Evolutionary conservation across 371 early-diverging fungal genomes (phyloP), one percentile per base, ranked within the genome.

Genomic region (Rhizopus delemar): DNA sequence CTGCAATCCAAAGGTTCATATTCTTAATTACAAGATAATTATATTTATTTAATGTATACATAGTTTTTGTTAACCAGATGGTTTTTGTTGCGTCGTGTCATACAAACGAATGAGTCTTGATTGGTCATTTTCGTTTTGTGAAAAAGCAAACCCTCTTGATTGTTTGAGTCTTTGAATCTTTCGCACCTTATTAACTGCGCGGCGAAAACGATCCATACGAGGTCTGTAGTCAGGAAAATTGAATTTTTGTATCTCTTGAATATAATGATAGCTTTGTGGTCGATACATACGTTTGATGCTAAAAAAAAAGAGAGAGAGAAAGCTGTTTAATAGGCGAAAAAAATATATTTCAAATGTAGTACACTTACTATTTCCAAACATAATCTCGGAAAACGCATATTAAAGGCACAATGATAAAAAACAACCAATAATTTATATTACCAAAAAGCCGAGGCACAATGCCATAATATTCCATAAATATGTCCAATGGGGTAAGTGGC

Each of bases 231-330:
- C 98, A 12, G 96, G 97, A 46, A 97, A 90, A 78, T 96, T 94
- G 85, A 86, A 92, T 74, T 97, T 96, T 75, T 96, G 95, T 53
- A 98, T 96, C 74, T 98, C 98, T 75, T 98, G 98, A 46, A 96
- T 90, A 64, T 91, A 91, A 74, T 98, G 98, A 74, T 96, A 96
- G 11, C 88, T 82, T 54, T 82, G 62, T n/a, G 90, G 81, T 59
- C 85, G 67, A 68, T 90, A 92, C 82, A 89, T 91, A 36, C 94
- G 86, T 70, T 94, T 90, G 57, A 74, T 68, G 66, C 91, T 90
- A 58, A 31, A 46, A 54, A n/a, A 41, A 36, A 8, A 36, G 13
- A 51, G 33, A n/a, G 41, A 36, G 8, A 36, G 13, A 51, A 36
- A 55, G 11, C 36, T 29, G 36, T 38, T 13, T 36, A 11, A 55